Base-by-base conservation (phyloP, 2,329 filamentous ascomycete genomes). In the Raffaelea albimanens region DNA sequence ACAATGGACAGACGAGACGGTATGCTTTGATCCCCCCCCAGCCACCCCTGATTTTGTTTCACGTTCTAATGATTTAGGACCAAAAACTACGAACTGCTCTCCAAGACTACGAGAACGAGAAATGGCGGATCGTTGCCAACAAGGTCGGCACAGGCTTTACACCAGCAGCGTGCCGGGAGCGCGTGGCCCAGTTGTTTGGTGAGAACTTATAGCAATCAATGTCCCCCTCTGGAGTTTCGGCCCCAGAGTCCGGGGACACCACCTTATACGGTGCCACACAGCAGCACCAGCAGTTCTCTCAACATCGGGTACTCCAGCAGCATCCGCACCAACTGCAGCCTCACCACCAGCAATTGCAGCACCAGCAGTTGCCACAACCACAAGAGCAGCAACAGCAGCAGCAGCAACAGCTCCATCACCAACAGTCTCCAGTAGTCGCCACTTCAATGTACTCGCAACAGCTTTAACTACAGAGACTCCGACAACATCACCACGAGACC, bases 101-200 rank as follows among this genome's bases (percentile, higher is more conserved):
- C 55, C 80, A 85, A 61, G 87, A 91, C 64, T 91, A 91, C 70
- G 87, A 93, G 61, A 86, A 85, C 67, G 89, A 95, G 64, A 88
- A 88, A 62, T 96, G 90, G 90, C 84, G 88, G 56, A 87, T 94
- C 60, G 82, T 95, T 53, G 85, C 90, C 50, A 85, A 86, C 59
- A 95, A 95, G 67, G 85, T 96, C 58, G 90, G 90, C 52, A 86
- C 83, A 44, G 89, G 90, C 42, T 94, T 95, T 61, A 93, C 88
- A 34, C 87, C 90, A 38, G 79, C 81, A 33, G 87, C 89, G 40
- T 96, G 90, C 67, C 84, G 85, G 63, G 88, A 95, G 59, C 84
- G 88, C 58, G 83, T 82, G 29, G 69, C 76, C 50, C 78, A 87
- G 65, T 65, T 90, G 40, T 58, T 67, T 38, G 70, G 67, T 33